Evolutionary conservation across 495 filamentous ascomycete species (phyloP).

Genomic region (Usnea hakonensis): DNA sequence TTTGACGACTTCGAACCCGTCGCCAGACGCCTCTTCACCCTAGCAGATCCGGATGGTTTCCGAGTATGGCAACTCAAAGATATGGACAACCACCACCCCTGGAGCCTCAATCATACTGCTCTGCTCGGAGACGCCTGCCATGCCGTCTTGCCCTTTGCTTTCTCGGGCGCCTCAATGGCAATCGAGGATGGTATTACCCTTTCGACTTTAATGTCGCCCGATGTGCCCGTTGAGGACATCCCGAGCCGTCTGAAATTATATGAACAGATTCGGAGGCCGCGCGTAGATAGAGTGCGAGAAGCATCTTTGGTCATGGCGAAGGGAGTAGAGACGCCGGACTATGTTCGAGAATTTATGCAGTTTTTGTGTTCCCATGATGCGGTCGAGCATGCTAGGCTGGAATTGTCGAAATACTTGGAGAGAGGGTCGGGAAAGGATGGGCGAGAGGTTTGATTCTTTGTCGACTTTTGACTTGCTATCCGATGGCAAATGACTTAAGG

Average conservation of each 20-base stretch:
- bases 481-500: too few relatives aligned
- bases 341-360: neutral
- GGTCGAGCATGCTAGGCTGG: neutral
- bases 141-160: neutral
- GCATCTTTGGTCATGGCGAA: neutral
- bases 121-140: neutral
- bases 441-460: neutral
- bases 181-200: neutral
- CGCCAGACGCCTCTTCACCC: neutral
- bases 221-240: neutral
- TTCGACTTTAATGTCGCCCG: neutral
- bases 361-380: neutral
- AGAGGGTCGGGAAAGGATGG: neutral
- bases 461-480: neutral
- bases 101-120: neutral
- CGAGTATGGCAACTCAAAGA: neutral
- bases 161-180: neutral
- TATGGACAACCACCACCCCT: neutral
- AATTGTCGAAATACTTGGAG: neutral
- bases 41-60: conserved; percentile 1
- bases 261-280: neutral
- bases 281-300: neutral
- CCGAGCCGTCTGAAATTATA: neutral
- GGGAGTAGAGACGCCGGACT: neutral
- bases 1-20: neutral